A percentile compares a stretch with the other conserved stretches of the same genome.
Evolutionary conservation across 371 early-diverging fungal species (phyloP).

Genomic region (Lichtheimia ramosa): DNA sequence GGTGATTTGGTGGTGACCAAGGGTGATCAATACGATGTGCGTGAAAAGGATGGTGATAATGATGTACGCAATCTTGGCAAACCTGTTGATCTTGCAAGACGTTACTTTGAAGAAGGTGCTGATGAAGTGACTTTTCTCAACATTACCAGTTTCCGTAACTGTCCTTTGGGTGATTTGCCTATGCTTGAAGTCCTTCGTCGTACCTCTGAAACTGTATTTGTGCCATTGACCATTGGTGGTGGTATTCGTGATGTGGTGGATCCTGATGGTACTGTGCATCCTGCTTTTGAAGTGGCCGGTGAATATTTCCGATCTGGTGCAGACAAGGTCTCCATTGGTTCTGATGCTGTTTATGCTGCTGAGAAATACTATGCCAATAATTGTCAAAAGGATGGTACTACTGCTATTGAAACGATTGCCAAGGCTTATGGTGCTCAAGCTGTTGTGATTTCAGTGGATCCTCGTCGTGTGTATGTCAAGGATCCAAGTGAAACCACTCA

Average conservation of each 20-base stretch:
- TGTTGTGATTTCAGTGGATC: constrained; percentile 98
- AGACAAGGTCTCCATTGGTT: constrained; percentile 97
- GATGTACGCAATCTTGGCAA: constrained; percentile 96
- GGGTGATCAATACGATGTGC: constrained; percentile 98
- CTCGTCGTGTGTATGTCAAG: constrained; percentile 89
- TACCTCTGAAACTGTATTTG: constrained; percentile 92
- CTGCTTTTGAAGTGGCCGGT: constrained; percentile 93
- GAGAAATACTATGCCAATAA: constrained; percentile 73
- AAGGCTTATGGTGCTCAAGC: constrained; percentile 93
- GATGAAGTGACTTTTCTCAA: constrained; percentile 97
- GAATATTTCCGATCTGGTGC: constrained; percentile 98
- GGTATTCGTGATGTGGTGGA: constrained; percentile 93
- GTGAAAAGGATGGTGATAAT: constrained; percentile 69
- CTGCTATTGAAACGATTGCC: constrained; percentile 93
- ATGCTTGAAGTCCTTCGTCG: constrained; percentile 91
- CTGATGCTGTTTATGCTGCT: constrained; percentile 96
- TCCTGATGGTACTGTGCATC: constrained; percentile 75
- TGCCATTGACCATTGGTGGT: constrained; percentile 97
- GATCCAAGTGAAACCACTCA: constrained; percentile 78
- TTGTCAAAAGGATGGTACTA: constrained; percentile 53
- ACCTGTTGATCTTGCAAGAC: constrained; percentile 90
- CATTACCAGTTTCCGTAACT: constrained; percentile 95
- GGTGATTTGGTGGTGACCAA: constrained; percentile 98
- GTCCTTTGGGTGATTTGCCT: constrained; percentile 88
- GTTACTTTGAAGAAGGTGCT: constrained; percentile 95